Evolutionary conservation across 2,329 filamentous ascomycete genomes (phyloP), one percentile per base, ranked within the genome.

Genomic region (Talaromyces sp.): DNA sequence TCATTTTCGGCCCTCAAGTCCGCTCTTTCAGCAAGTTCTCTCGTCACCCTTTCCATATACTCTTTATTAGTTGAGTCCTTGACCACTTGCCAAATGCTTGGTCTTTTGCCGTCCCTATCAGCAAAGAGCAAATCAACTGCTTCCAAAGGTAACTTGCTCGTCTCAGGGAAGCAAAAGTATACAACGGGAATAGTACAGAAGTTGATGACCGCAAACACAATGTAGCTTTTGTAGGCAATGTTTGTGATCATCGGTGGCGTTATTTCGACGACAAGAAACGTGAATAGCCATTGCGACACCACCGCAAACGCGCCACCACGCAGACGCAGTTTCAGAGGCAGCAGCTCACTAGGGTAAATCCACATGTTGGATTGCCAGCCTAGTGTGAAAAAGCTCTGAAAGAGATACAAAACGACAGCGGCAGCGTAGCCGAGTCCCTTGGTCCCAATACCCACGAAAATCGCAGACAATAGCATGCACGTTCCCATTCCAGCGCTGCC

Each of bases 381-480:
- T 0, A 85, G 85, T 32, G 85, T 87, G 64, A 88, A 89, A 58
- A 85, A 86, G 2, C 85, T 84, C 66, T 88, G 88, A 72, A 88
- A 89, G 3, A 85, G 81, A 74, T 89, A 89, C n/a, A 89, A 74
- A 60, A 86, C 86, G 3, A 88, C 85, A 10, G 81, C 72, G 5
- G 74, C 74, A 50, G 74, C 74, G 65, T 75, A 76, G 43, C 73
- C 65, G 5, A 67, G 62, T 2, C 62, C 38, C 3, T 62, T 17
- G 4, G 63, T 60, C 10, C 62, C 69, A 6, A 72, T 72, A 51
- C 75, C 76, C 62, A 77, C 55, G 38, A 74, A 77, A 43, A 58
- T 72, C 43, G 76, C 75, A 21, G 73, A 73, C 50, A 77, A 74
- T 14, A 75, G 62, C 72, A 76, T 74, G 14, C 59, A 61, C 4